Evolutionary conservation across 768 basidiomycete species (phyloP).

Genomic region (Kwoniella shandongensis): DNA sequence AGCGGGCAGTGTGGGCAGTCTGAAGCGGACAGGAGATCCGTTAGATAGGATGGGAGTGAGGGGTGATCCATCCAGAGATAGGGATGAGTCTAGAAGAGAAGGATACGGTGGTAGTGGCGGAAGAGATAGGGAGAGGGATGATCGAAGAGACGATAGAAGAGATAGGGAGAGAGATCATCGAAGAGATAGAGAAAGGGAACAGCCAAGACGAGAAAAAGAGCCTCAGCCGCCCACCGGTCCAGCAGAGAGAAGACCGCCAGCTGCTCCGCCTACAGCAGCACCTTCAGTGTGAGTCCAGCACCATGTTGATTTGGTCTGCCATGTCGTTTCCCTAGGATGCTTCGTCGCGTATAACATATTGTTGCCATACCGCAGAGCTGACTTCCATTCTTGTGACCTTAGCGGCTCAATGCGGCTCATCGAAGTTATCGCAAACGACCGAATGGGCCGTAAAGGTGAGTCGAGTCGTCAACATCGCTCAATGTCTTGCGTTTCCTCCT

Average conservation of each 20-base stretch:
- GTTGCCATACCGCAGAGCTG: too few relatives aligned
- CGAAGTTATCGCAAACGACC: constrained; percentile 92
- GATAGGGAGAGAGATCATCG: constrained; percentile 7
- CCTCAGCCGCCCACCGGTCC: constrained; percentile 10
- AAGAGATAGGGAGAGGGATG: constrained; percentile 15
- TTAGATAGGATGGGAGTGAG: constrained; percentile 37
- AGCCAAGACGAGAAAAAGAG: constrained; percentile 18
- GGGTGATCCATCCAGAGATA: constrained; percentile 25
- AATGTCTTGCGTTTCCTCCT: not conserved
- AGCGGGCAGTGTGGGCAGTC: constrained; percentile 29
- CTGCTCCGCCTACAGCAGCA: constrained; percentile 21
- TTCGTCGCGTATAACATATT: not conserved
- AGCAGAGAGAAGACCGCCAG: constrained; percentile 22
- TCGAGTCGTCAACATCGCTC: constrained; percentile 7
- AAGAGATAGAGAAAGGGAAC: constrained; percentile 6
- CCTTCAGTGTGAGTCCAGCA: constrained; percentile 16
- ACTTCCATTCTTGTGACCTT: not conserved
- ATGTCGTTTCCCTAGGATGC: too few relatives aligned
- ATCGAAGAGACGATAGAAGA: constrained; percentile 9
- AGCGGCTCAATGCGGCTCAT: constrained; percentile 31
- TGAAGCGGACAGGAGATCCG: constrained; percentile 34
- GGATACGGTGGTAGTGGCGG: constrained; percentile 11
- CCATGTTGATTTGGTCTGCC: too few relatives aligned
- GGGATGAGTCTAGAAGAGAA: constrained; percentile 9
- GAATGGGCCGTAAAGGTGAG: constrained; percentile 87